Percentiles rank a stretch among this genome's conserved stretches.
Evolutionary conservation across 768 basidiomycete genomes (phyloP).

Genomic region (Trametes punicea): DNA sequence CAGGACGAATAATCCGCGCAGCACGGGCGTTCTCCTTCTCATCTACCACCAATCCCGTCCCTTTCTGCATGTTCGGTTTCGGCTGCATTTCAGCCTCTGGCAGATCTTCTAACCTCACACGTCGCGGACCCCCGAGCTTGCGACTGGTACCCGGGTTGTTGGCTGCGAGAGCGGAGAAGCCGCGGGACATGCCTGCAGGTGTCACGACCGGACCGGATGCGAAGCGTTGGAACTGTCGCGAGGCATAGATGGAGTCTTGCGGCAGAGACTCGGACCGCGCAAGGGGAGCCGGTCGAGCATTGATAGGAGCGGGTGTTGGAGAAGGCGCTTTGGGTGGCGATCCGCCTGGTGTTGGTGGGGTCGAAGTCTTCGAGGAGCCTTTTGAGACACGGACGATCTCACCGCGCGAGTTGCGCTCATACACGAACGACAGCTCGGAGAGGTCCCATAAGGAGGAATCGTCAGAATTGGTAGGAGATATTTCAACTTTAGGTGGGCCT

Average conservation of each 20-base stretch:
- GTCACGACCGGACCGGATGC: slow-evolving; percentile 53
- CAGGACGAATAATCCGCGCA: slow-evolving; percentile 11
- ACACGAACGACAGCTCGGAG: slow-evolving; percentile 67
- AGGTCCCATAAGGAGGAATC: slow-evolving; percentile 45
- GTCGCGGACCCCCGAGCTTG: slow-evolving; percentile 26
- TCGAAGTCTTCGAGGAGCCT: slow-evolving; percentile 45
- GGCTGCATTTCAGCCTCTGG: slow-evolving; percentile 36
- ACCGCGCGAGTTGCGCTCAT: slow-evolving; percentile 52
- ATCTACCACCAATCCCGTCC: slow-evolving; percentile 22
- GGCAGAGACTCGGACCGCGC: slow-evolving; percentile 67
- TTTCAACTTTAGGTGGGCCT: slow-evolving; percentile 1
- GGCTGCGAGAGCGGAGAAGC: slow-evolving; percentile 21
- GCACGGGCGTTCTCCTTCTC: slow-evolving; percentile 38
- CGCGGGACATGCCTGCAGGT: slow-evolving; percentile 32
- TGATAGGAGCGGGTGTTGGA: slow-evolving; percentile 36
- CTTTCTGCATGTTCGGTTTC: slow-evolving; percentile 27
- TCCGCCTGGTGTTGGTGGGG: slow-evolving; percentile 42
- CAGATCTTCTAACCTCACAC: slow-evolving; percentile 24
- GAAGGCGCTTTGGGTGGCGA: slow-evolving; percentile 30
- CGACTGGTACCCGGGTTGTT: slow-evolving; percentile 23
- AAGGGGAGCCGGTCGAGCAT: slow-evolving; percentile 44
- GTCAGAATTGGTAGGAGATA: slow-evolving; percentile 41
- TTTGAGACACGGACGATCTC: slow-evolving; percentile 57
- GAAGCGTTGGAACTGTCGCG: slow-evolving; percentile 63
- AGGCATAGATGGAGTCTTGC: slow-evolving; percentile 29